Evolutionary conservation across 345 rosid species (phyloP).

Genomic region (rapeseed (Brassica napus)): DNA sequence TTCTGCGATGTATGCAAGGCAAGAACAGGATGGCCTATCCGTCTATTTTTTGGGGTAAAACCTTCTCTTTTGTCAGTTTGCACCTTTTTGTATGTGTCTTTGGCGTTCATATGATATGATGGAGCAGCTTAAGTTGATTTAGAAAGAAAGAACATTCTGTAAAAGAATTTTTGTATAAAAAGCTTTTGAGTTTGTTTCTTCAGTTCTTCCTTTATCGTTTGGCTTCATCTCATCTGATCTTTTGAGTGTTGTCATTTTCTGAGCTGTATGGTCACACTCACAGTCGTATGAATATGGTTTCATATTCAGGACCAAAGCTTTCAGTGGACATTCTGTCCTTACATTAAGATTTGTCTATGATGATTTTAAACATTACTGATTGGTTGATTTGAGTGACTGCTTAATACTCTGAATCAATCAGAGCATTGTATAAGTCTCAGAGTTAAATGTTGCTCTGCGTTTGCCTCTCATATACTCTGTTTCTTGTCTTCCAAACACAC

Average conservation of each 20-base stretch:
- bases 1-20: not conserved
- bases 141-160: not conserved
- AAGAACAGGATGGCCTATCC: not conserved
- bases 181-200: not conserved
- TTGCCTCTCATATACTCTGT: not conserved
- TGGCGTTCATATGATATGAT: constrained; percentile 8
- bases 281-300: no score
- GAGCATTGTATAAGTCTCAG: not conserved
- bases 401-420: no score
- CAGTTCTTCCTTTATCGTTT: not conserved
- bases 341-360: no score
- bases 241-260: no score
- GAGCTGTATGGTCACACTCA: no score
- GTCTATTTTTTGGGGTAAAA: not conserved
- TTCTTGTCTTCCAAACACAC: not conserved
- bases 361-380: no score
- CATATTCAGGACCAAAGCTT: no score
- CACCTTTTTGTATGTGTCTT: constrained; percentile 10
- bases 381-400: no score
- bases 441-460: not conserved
- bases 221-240: not conserved
- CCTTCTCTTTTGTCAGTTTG: constrained; percentile 9
- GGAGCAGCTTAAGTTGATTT: constrained; percentile 5
- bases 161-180: not conserved
- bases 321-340: no score